Evolutionary conservation across 2,329 filamentous ascomycete species (phyloP), one percentile per base, ranked within the genome.

Genomic region (Endoconidiophora polonica): DNA sequence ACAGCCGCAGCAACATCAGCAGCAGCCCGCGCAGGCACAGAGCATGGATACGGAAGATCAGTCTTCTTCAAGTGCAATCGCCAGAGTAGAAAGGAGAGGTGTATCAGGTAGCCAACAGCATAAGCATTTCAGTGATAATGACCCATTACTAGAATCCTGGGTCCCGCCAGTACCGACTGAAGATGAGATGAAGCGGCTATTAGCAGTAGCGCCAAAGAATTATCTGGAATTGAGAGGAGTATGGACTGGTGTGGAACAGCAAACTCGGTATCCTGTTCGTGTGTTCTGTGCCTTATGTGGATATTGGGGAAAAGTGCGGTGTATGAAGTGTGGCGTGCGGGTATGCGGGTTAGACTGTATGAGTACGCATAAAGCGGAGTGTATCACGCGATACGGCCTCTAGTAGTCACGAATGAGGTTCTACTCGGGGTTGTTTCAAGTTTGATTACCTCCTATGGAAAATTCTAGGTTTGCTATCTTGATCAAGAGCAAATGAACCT

Each of bases 331-430:
- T 64, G 83, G 83, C n/a, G 75, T 74, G 43, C 71, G 80, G 58
- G 78, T 85, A n/a, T 90, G 84, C 61, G 83, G 82, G 38, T 63
- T 88, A 56, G 79, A 84, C 53, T 88, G 84, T 58, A 70, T 86
- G 57, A 77, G 78, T 59, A 69, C 73, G 54, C 84, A 90, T 62
- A 73, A 78, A 49, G 81, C 84, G 62, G 82, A 83, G 57, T 81
- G 79, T 57, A 72, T 85, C 54, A 74, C 77, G 52, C 69, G 79
- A 58, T 81, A 81, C 59, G 77, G 77, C 10, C 44, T 68, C 16
- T 68, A 57, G 63, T 23, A 22, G 41, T 12, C 29, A 33, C 7
- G 29, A 33, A 33, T 12, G 12, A 3, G 29, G 26, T 10, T 6
- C 4, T 29, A 10, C 7, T 33, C 12, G 29, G 12, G 29, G 12